Conservation (phyloP, 1,284 basidiomycete genomes). For the Sporisorium exsertum region DNA sequence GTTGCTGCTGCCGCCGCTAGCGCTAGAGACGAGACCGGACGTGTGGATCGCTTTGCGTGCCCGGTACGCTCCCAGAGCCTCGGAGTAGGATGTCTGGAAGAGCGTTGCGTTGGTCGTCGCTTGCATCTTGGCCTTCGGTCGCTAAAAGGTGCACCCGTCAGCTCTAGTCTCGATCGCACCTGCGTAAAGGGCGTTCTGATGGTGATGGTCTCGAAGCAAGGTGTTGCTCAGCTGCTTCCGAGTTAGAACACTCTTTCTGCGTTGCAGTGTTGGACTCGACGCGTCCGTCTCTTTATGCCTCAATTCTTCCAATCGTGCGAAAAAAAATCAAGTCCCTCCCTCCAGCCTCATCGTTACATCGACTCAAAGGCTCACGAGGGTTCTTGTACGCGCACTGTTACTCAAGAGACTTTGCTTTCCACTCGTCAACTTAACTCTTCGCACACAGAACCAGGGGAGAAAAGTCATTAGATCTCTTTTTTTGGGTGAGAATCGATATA, state of each 20-base stretch:
- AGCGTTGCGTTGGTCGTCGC: constrained; percentile 33
- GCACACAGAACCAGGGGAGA: neutral
- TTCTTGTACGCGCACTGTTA: neutral
- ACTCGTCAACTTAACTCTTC: neutral
- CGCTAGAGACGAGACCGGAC: constrained; percentile 12
- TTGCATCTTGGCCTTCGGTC: constrained; percentile 33
- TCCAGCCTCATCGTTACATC: neutral
- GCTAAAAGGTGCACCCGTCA: no score
- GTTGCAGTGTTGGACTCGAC: constrained; percentile 34
- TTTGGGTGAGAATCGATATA: constrained; percentile 2
- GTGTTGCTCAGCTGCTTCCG: neutral
- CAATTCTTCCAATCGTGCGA: constrained; percentile 30
- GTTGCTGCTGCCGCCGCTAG: constrained; percentile 1
- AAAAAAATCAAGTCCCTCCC: no score
- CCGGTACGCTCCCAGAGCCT: constrained; percentile 39
- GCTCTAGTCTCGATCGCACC: no score
- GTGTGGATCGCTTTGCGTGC: constrained; percentile 36
- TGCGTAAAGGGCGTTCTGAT: no score
- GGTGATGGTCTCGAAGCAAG: neutral
- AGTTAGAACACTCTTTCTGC: neutral
- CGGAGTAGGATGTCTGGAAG: constrained; percentile 52
- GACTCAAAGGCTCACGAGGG: neutral
- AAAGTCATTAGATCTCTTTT: constrained; percentile 10
- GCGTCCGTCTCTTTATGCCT: constrained; percentile 14
- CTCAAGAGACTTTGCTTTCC: no score